phyloP scores from a whole-genome alignment of 2,329 filamentous ascomycete genomes.

The Beauveria bassiana region DNA sequence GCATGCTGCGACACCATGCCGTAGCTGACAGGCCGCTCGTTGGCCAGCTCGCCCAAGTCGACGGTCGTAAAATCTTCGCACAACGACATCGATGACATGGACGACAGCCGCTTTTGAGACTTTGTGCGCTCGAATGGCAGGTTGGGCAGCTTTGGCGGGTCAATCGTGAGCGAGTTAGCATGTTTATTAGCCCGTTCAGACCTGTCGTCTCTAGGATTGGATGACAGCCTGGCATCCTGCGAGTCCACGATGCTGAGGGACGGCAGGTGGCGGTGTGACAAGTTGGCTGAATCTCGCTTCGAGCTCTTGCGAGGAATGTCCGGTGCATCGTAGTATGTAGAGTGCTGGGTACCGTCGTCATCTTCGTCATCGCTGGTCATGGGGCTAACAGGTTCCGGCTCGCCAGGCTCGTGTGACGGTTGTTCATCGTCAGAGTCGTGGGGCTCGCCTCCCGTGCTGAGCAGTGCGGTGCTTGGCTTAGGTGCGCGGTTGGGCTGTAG shows the following conservation, averaged over 20 bases:
- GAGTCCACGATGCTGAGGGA: slow-evolving; percentile 27
- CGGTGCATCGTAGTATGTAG: slow-evolving; percentile 32
- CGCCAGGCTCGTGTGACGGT: not conserved
- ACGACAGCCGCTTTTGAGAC: slow-evolving; percentile 44
- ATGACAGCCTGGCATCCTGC: slow-evolving; percentile 11
- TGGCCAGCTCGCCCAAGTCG: slow-evolving; percentile 27
- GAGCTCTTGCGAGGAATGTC: slow-evolving; percentile 68
- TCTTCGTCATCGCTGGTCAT: slow-evolving; percentile 28
- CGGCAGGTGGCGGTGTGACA: slow-evolving; percentile 25
- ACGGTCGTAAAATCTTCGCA: slow-evolving; percentile 38
- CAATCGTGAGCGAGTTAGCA: slow-evolving; percentile 15
- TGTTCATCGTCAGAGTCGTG: slow-evolving; percentile 36
- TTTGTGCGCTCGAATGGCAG: slow-evolving; percentile 51
- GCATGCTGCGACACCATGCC: slow-evolving; percentile 52
- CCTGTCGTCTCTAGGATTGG: not conserved
- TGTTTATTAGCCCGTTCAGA: slow-evolving; percentile 10
- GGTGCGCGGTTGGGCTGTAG: slow-evolving; percentile 16
- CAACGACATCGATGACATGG: slow-evolving; percentile 41
- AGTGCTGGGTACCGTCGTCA: slow-evolving; percentile 28
- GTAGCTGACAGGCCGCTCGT: slow-evolving; percentile 45
- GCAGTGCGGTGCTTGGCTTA: slow-evolving; percentile 25
- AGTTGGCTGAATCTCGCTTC: slow-evolving; percentile 42
- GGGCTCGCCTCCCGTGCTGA: slow-evolving; percentile 40
- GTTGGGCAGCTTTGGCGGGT: slow-evolving; percentile 25
- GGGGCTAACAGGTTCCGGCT: slow-evolving; percentile 27